Evolutionary conservation across 2,329 filamentous ascomycete genomes (phyloP), one percentile per base, ranked within the genome.

Genomic region (Calycina herbarum): DNA sequence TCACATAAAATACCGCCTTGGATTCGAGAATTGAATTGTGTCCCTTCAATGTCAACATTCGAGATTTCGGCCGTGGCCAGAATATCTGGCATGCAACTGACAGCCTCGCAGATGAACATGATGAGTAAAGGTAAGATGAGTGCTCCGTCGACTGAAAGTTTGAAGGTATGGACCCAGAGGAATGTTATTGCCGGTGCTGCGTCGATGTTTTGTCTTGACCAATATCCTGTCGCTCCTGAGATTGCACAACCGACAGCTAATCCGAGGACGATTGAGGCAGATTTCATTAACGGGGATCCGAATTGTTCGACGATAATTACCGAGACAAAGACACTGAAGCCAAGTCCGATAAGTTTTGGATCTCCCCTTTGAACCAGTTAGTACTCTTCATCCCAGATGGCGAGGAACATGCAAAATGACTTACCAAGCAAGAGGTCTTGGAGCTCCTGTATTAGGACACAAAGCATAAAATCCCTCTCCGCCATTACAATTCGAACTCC

Each of bases 261-360:
- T 29, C 88, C 88, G 59, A 89, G 76, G 33, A 90, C 84, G 27
- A 91, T 86, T 15, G 86, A 83, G 56, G 86, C 87, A 31, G 85
- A 87, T 75, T 90, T 89, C 86, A 91, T 89, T 73, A 90, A 88
- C 0, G 88, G 88, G 4, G 84, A 84, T 3, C 88, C 88, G 72
- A 89, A 90, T n/a, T 87, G 82, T 73, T 91, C 88, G 71, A 86
- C 87, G 33, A 90, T 70, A 70, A 90, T 87, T 70, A 91, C 89
- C 2, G 86, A 87, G 31, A 88, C 76, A 73, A 90, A 90, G 64
- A 90, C 88, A 35, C 84, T 80, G 77, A 90, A 90, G 0, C 88
- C 88, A 0, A 90, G 82, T 0, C 87, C 87, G 63, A 90, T 86
- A 71, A 88, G 88, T 73, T 89, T 83, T 1, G 87, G 86, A 82